Evolutionary conservation across 108 stramenopile species (phyloP), one percentile per base, ranked within the genome.

Genomic region (Fragilaria crotonensis): DNA sequence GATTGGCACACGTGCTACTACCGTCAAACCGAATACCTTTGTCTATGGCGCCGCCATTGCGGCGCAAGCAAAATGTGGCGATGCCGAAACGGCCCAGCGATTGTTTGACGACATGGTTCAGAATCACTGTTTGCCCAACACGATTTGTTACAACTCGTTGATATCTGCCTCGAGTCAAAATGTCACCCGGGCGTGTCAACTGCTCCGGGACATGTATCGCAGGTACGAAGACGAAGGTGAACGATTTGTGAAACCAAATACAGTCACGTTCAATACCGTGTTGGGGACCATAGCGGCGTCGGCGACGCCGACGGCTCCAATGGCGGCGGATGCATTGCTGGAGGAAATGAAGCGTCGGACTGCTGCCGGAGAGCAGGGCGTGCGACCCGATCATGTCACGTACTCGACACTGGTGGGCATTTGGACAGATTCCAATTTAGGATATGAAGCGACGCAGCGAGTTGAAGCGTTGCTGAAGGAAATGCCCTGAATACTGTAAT

Each of bases 21-120:
- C 7, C 14, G 7, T 41, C 11, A 41, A 41, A 41, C 36, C 36
- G 11, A 41, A 41, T 14, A 41, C 36, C 14, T 41, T 41, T 41
- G 36, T 41, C 11, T 41, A 41, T 41, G 36, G 36, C 36, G 36
- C 36, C 36, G 36, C 36, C 36, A 41, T 41, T 41, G 36, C 36
- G 14, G 36, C 36, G 11, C 36, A 41, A 41, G 36, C 36, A 11
- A 41, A 41, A 41, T 41, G 36, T 41, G 36, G 36, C 36, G 36
- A 41, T 41, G 36, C 36, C 14, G 36, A 41, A 41, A 41, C 36
- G 36, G 36, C 36, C 7, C 11, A 41, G 14, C 36, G 36, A 41
- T 41, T 41, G 14, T 14, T 41, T 11, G 7, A 7, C 14, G 36
- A 41, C 36, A 41, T 41, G 36, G 36, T 41, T 11, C 36, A 14